Evolutionary conservation across 768 basidiomycete genomes (phyloP), one percentile per base, ranked within the genome.

Genomic region (Naganishia friedmannii): DNA sequence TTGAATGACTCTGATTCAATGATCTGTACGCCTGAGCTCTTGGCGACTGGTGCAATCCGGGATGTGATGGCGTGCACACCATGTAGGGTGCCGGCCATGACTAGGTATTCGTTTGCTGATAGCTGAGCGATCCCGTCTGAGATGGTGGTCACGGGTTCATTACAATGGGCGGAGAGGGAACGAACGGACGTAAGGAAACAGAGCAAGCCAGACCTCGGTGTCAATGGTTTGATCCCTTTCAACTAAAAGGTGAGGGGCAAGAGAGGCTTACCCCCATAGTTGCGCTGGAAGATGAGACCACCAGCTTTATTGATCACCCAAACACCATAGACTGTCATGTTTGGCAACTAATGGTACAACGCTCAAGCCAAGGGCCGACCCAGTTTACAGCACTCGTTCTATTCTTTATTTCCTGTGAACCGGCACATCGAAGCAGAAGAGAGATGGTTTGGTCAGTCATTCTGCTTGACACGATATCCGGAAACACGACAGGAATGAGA

Each of bases 31-130:
- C 31, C 70, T 34, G 37, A 73, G 60, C 26, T 73, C 66, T 37
- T 73, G 65, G 29, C 74, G 21, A 86, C 87, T 2, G 96, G 95
- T 5, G 91, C 92, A 54, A 99, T 84, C 53, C 91, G 87, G 72
- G 90, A 89, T 0, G 95, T 97, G 75, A 98, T 98, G n/a, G 96
- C 96, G 76, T 98, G 96, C 32, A 99, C 95, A 63, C 95, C 94
- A 73, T 98, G 96, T 45, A 98, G 82, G 17, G 96, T 98, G 53
- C 95, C 95, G 2, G 96, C 96, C 48, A 98, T 87, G 21, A 98
- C 91, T 66, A 99, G 87, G 74, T 93, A 90, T 83, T 96, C 93
- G 82, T 96, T 96, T 26, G 94, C 92, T 8, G 91, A 90, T 66
- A 95, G 84, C 69, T 88, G 86, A 10, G 93, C 88, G 57, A 98